Base-by-base conservation (phyloP, 2,329 filamentous ascomycete species). In the Apiospora arundinis region DNA sequence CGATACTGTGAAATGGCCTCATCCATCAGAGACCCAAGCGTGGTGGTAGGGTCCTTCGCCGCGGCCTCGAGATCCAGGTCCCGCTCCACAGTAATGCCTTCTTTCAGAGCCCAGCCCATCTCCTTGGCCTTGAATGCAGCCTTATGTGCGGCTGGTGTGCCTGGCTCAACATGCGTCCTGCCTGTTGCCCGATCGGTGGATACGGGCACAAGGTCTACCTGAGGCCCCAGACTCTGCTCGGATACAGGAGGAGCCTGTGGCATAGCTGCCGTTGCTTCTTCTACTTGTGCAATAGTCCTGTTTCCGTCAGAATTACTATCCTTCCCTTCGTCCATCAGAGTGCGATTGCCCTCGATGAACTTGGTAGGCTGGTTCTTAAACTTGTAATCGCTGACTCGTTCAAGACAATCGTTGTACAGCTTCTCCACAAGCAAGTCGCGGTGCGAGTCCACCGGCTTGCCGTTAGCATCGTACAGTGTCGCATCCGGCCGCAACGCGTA, bases 351-450 rank as follows among this genome's bases (percentile, higher is more conserved):
- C 78, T 95, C 91, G 21, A 97, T 91, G 28, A 92, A 91, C 74
- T 92, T 91, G 9, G 89, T 87, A 9, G 90, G 87, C 45, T 90
- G 87, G 32, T 90, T 84, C 80, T 95, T 95, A 79, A 94, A 93
- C 77, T 97, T 95, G 84, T 94, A 98, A 75, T 93, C 91, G 79
- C 95, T 96, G 60, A 96, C 94, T 69, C 96, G 91, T 78, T 98
- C 95, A 28, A 98, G 87, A 65, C 97, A 93, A 80, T 98, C 95
- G 76, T 98, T 98, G 85, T 97, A 98, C 1, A 99, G 88, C 75
- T 93, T 94, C 80, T 98, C 95, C 44, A 96, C 94, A 77, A 95
- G 88, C 70, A 91, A 89, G 81, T 99, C 96, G 74, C 93, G 90
- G 37, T 89, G 84, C 69, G 92, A 88, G 76, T 98, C 91, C 37